A percentile compares a stretch with the other conserved stretches of the same genome.
phyloP scores from a whole-genome alignment of 805 yeast species.

The Yamadazyma olivae region DNA sequence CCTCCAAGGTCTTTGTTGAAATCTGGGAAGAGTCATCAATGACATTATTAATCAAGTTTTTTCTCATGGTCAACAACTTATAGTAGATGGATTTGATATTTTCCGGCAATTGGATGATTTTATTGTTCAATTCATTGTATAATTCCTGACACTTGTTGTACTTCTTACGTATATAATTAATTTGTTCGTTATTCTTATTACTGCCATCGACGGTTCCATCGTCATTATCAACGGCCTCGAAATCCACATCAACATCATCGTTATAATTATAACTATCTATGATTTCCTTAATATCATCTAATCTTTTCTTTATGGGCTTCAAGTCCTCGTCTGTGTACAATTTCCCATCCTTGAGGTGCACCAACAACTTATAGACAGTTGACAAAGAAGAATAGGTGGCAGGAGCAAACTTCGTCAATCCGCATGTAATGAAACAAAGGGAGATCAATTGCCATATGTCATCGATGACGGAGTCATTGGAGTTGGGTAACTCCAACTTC shows the following conservation, averaged over 20 bases:
- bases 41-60: slow-evolving; percentile 47
- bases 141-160: slow-evolving; percentile 59
- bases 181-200: slow-evolving; percentile 47
- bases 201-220: neutral
- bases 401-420: slow-evolving; percentile 85
- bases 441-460: slow-evolving; percentile 88
- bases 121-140: slow-evolving; percentile 52
- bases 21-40: slow-evolving; percentile 15
- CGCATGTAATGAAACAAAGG: slow-evolving; percentile 87
- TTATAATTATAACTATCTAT: slow-evolving; percentile 42
- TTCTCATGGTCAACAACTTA: slow-evolving; percentile 59
- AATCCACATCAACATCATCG: slow-evolving; percentile 17
- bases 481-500: slow-evolving; percentile 39
- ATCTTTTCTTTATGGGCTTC: slow-evolving; percentile 68
- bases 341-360: slow-evolving; percentile 76
- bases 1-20: slow-evolving; percentile 15
- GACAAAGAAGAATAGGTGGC: slow-evolving; percentile 89
- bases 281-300: slow-evolving; percentile 66
- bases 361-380: slow-evolving; percentile 80
- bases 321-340: slow-evolving; percentile 85
- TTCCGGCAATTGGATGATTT: slow-evolving; percentile 41
- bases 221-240: slow-evolving; percentile 8
- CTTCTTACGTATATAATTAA: slow-evolving; percentile 59
- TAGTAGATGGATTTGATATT: slow-evolving; percentile 48
- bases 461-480: slow-evolving; percentile 73